Evolutionary conservation across 2,329 filamentous ascomycete species (phyloP).

Genomic region (Colletotrichum trifolii): DNA sequence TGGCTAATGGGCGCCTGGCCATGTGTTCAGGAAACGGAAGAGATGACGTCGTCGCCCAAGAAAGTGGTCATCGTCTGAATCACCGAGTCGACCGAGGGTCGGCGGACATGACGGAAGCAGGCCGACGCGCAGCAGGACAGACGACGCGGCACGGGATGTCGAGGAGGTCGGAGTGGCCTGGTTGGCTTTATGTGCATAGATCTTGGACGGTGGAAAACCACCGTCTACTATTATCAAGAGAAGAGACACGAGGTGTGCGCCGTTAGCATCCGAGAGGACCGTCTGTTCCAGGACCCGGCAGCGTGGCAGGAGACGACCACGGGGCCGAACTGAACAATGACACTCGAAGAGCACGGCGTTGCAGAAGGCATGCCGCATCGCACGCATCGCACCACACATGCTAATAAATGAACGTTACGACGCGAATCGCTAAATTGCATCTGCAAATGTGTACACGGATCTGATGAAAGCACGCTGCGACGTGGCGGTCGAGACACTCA

Average conservation of each 20-base stretch:
- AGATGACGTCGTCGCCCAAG: constrained; percentile 51
- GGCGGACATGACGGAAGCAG: constrained; percentile 13
- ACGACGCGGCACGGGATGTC: not conserved
- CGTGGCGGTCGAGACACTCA: constrained; percentile 28
- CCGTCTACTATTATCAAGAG: constrained; percentile 55
- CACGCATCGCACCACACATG: constrained; percentile 2
- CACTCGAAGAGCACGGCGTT: constrained; percentile 20
- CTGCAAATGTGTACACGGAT: constrained; percentile 33
- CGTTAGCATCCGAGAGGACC: constrained; percentile 11
- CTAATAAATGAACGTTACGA: constrained; percentile 29
- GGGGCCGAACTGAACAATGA: constrained; percentile 13
- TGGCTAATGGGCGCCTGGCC: constrained; percentile 41
- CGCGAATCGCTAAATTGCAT: not conserved
- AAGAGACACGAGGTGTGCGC: constrained; percentile 36
- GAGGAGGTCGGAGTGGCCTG: constrained; percentile 19
- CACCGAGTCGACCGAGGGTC: constrained; percentile 1
- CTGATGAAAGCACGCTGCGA: constrained; percentile 24
- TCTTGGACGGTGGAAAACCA: constrained; percentile 59
- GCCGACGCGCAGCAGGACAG: constrained; percentile 13
- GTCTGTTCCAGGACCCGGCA: constrained; percentile 9
- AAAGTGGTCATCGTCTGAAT: constrained; percentile 53
- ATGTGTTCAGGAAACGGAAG: constrained; percentile 47
- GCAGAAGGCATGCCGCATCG: not conserved
- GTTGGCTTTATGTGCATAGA: constrained; percentile 50
- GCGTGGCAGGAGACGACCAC: constrained; percentile 14